phyloP scores from a whole-genome alignment of 2,329 filamentous ascomycete genomes.

The Cryphonectria naterciae region DNA sequence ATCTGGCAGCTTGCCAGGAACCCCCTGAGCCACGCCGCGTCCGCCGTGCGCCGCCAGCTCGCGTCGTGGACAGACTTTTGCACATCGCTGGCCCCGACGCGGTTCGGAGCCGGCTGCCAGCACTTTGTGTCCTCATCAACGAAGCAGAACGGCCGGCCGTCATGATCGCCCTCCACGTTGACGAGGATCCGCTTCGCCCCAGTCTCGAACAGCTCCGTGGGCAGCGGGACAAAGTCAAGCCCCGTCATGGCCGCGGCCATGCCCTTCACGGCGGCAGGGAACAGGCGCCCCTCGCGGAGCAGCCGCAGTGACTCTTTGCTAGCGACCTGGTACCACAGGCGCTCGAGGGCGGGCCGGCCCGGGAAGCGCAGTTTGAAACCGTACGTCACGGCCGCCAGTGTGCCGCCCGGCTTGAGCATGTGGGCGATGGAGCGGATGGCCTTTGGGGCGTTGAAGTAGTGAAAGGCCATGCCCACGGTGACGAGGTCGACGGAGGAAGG shows the following conservation, averaged over 20 bases:
- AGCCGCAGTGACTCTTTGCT: slow-evolving; percentile 30
- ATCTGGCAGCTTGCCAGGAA: slow-evolving; percentile 31
- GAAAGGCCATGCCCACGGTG: slow-evolving; percentile 31
- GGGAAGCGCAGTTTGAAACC: slow-evolving; percentile 32
- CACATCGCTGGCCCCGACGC: slow-evolving; percentile 14
- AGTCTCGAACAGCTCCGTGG: slow-evolving; percentile 26
- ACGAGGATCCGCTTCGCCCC: slow-evolving; percentile 27
- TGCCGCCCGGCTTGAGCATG: slow-evolving; percentile 29
- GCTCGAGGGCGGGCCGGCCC: slow-evolving; percentile 14
- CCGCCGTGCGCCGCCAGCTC: slow-evolving; percentile 30
- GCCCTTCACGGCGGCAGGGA: slow-evolving; percentile 30
- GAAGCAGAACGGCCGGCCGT: slow-evolving; percentile 26
- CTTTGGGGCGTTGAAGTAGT: slow-evolving; percentile 30
- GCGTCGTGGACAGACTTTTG: slow-evolving; percentile 16
- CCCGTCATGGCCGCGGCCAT: slow-evolving; percentile 29
- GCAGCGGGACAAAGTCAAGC: slow-evolving; percentile 30
- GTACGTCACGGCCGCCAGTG: slow-evolving; percentile 30
- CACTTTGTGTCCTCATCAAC: slow-evolving; percentile 25
- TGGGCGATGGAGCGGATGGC: slow-evolving; percentile 28
- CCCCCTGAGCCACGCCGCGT: slow-evolving; percentile 30
- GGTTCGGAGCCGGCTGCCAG: slow-evolving; percentile 21
- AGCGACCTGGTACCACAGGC: slow-evolving; percentile 28
- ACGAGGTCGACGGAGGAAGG: slow-evolving; percentile 29
- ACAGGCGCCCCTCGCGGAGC: slow-evolving; percentile 28
- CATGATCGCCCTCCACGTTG: slow-evolving; percentile 14